Base-by-base conservation (phyloP, 768 basidiomycete species). In the Xanthoconium stramineum region DNA sequence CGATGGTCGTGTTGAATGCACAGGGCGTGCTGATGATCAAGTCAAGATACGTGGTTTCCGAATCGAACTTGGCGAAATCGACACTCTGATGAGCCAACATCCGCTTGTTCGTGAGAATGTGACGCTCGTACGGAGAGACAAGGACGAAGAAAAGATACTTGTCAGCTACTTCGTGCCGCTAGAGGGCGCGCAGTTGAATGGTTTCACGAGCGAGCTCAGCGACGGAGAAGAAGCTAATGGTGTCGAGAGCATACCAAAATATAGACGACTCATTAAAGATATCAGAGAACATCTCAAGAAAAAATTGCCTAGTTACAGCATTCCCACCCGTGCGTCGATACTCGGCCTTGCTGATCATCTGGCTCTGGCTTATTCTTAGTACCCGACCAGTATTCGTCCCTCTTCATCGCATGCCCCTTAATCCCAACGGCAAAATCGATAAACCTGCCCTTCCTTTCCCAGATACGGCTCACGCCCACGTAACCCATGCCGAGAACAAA, bases 1-100 rank as follows among this genome's bases (percentile, higher is more conserved):
- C 1, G 82, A 89, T 69, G 97, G 97, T 6, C 84, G 83, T 33
- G 97, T 99, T 12, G 97, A 99, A 71, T 98, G 97, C 69, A 94
- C 91, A 0, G 97, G 97, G 19, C 84, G 97, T 20, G 95, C 96
- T 2, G 97, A 99, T 69, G 96, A 98, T 68, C 97, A 99, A 69
- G 92, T 99, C 75, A 98, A 99, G 76, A 98, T 99, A 72, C 90
- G 97, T 52, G 97, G 97, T 2, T 99, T 99, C 85, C 82, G 97
- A 28, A 98, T 99, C 66, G 97, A 99, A 70, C 82, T 98, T 8
- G 95, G 95, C 15, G 97, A 99, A 72, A 97, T 99, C 61, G 97
- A 99, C 70, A 97, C 91, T 0, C 87, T 96, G 74, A 84, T 99
- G 54, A 91, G 89, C 63, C 87, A 94, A 65, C 95, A 98, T 69